These are phyloP conservation scores for Aspergillus awamori DNA, from an alignment of 2,329 filamentous ascomycete genomes.

Conservation along the genomic window DNA sequence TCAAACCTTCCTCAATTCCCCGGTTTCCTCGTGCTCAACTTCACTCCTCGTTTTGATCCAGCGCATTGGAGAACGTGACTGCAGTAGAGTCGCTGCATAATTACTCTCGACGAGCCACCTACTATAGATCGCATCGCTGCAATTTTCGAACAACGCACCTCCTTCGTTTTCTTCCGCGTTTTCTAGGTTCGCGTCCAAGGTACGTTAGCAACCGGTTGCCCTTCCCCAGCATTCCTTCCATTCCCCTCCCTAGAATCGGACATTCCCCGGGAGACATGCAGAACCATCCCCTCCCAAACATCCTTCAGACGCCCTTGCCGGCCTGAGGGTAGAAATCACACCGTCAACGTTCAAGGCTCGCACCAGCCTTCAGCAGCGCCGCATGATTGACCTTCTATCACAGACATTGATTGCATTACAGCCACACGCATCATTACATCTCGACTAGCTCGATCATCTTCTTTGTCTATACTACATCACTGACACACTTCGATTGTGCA, in stretches of 20 bases:
- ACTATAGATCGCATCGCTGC: neutral
- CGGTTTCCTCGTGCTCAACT: constrained; percentile 23
- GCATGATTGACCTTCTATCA: constrained; percentile 6
- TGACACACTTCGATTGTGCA: no score
- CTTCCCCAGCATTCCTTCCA: constrained; percentile 35
- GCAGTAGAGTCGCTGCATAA: neutral
- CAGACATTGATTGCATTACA: constrained; percentile 3
- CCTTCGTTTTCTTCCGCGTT: constrained; percentile 1
- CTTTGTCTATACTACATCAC: neutral
- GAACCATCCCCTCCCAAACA: constrained; percentile 19
- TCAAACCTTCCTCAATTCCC: constrained; percentile 18
- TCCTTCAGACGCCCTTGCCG: constrained; percentile 16
- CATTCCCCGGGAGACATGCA: constrained; percentile 33
- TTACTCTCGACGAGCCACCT: constrained; percentile 3
- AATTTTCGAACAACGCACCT: neutral
- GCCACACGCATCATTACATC: constrained; percentile 11
- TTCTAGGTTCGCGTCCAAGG: constrained; percentile 16
- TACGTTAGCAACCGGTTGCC: constrained; percentile 26
- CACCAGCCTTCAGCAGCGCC: constrained; percentile 9
- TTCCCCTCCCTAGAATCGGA: constrained; percentile 27
- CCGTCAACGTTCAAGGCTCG: constrained; percentile 13
- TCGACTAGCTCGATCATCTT: constrained; percentile 1
- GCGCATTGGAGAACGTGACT: constrained; percentile 20
- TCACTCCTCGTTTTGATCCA: constrained; percentile 19
- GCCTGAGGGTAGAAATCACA: constrained; percentile 19